Conservation (phyloP, 495 filamentous ascomycete genomes). For the Letharia lupina region DNA sequence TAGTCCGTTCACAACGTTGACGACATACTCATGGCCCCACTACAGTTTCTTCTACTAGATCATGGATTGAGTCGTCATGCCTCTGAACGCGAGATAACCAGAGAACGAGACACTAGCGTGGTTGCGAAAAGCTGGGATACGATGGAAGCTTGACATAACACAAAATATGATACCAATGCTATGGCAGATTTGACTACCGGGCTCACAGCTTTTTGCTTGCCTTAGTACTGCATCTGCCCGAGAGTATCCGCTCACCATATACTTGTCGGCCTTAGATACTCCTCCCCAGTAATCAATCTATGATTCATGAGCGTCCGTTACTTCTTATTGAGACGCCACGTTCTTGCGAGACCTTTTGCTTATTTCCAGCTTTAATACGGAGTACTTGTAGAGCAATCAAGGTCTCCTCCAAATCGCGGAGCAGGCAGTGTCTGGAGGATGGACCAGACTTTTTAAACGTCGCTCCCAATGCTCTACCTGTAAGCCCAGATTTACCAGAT, state of each 20-base stretch:
- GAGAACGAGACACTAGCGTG: neutral
- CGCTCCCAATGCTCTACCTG: too few species aligned
- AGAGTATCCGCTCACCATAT: neutral
- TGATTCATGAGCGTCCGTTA: neutral
- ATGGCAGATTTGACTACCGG: neutral
- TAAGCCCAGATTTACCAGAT: too few species aligned
- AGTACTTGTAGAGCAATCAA: neutral
- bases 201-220: neutral
- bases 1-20: neutral
- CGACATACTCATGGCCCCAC: neutral
- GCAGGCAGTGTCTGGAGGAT: neutral
- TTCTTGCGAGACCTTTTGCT: neutral
- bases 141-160: neutral
- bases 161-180: neutral
- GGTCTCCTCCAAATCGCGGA: neutral
- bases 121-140: neutral
- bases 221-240: neutral
- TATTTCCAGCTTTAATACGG: neutral
- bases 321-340: neutral
- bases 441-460: neutral
- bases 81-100: neutral
- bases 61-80: neutral
- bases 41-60: constrained; percentile 18
- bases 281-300: neutral
- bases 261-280: neutral